phyloP scores from a whole-genome alignment of 2,329 filamentous ascomycete genomes.

The Fusarium longipes region DNA sequence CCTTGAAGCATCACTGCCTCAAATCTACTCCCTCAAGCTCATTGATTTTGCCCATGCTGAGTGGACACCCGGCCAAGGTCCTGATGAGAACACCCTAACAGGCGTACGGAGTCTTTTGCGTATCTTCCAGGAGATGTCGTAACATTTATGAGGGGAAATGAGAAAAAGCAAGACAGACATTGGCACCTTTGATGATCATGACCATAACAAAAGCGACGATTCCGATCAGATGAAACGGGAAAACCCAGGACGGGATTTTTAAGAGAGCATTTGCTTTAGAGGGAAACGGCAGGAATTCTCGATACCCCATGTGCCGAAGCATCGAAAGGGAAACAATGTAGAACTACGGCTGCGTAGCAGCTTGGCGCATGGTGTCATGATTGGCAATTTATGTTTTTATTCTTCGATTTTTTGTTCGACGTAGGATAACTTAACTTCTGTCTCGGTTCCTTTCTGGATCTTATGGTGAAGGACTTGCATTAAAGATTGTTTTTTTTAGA shows the following conservation, averaged over 20 bases:
- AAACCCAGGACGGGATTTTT: conserved; percentile 13
- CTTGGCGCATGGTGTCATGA: conserved; percentile 36
- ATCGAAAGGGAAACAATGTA: conserved; percentile 40
- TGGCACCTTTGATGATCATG: conserved; percentile 37
- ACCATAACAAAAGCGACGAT: conserved; percentile 25
- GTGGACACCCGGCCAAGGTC: conserved; percentile 83
- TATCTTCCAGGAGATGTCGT: conserved; percentile 75
- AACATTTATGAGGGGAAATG: conserved; percentile 36
- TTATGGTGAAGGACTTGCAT: neutral
- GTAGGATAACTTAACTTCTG: conserved; percentile 3
- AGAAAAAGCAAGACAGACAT: conserved; percentile 7
- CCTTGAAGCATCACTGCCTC: conserved; percentile 62
- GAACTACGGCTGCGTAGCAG: conserved; percentile 35
- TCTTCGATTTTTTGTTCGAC: neutral
- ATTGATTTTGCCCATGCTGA: conserved; percentile 97
- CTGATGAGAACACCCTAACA: conserved; percentile 83
- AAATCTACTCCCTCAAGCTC: conserved; percentile 82
- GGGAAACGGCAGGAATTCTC: conserved; percentile 37
- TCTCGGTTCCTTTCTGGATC: neutral
- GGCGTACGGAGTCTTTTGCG: conserved; percentile 78
- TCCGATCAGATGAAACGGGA: conserved; percentile 3
- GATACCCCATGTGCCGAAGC: conserved; percentile 44
- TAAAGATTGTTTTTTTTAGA: neutral
- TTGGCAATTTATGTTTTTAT: conserved; percentile 31
- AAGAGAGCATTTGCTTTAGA: conserved; percentile 41